Base-by-base conservation (phyloP, 2,329 filamentous ascomycete genomes). In the Aspergillus tamarii region DNA sequence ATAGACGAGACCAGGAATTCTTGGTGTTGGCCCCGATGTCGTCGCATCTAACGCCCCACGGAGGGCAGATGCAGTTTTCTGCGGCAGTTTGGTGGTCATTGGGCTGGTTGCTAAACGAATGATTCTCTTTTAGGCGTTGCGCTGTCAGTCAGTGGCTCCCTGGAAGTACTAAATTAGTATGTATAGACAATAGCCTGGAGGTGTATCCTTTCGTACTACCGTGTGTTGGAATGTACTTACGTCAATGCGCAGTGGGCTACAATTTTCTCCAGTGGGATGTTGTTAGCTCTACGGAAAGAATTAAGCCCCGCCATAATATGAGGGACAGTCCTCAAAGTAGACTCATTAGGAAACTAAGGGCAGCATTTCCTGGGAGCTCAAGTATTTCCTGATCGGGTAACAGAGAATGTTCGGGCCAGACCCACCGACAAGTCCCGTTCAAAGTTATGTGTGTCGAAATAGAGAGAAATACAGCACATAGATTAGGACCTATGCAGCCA, bases 1-100 rank as follows among this genome's bases (percentile, higher is more conserved):
- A n/a, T 55, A 54, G 39, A 55, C 36, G 14, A 60, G 36, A 4
- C 59, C 59, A 2, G 39, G 59, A 36, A 60, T 41, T 3, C 10
- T 46, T 11, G 46, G 57, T 2, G 21, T 53, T 21, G 57, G 21
- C 1, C 34, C 16, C 10, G 58, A 60, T 9, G 58, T 60, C 7
- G 58, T 52, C 8, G 14, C 11, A 23, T 54, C 46, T 12, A 60
- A 21, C 1, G 21, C 21, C 14, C 21, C 16, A 12, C 36, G 23
- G 10, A 60, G 23, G 12, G 34, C 7, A 34, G 46, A 6, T 36
- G 57, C 19, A 0, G 46, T 41, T 4, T 53, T 10, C 26, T 30
- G 26, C 7, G 28, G n/a, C 28, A 52, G 14, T 5, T n/a, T 32
- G 9, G 26, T n/a, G 6, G 43, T 4, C 43, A 46, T 46, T n/a